These are phyloP conservation scores for Rhodosporidiobolus sp. DNA, from an alignment of 768 basidiomycete species.

Conservation along the genomic window DNA sequence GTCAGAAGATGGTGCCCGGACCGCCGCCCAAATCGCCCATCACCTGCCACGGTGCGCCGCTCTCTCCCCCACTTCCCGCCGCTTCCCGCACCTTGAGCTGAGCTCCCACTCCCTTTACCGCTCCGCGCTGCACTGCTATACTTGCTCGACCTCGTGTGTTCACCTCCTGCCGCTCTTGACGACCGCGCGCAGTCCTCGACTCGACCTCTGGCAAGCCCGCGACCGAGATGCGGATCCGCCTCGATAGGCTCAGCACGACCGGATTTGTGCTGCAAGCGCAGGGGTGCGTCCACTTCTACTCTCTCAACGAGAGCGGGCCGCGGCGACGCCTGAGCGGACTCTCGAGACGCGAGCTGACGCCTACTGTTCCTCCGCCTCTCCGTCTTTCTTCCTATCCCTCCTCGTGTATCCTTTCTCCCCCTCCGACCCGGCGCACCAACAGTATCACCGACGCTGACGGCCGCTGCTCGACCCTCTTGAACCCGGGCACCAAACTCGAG, in stretches of 20 bases:
- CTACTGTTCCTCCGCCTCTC: no score
- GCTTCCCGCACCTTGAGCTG: background rate
- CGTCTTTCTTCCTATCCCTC: no score
- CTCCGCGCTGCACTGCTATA: background rate
- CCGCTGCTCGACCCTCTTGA: constrained; percentile 40
- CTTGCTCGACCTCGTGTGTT: background rate
- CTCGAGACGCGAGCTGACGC: background rate
- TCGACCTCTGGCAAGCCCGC: constrained; percentile 46
- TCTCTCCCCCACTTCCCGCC: no score
- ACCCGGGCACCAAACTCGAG: constrained; percentile 25
- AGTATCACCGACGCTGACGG: constrained; percentile 46
- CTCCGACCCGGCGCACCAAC: no score
- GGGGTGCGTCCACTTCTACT: constrained; percentile 32
- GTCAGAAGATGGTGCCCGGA: background rate
- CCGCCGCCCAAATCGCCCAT: constrained; percentile 42
- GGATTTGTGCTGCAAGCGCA: constrained; percentile 42
- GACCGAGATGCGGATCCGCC: constrained; percentile 40
- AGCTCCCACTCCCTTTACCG: background rate
- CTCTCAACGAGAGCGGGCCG: no score
- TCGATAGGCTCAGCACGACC: constrained; percentile 43
- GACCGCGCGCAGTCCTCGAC: constrained; percentile 47
- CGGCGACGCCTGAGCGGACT: background rate
- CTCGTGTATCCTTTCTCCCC: no score
- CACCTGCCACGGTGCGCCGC: constrained; percentile 46
- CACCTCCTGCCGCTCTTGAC: background rate